A percentile compares a stretch with the other conserved stretches of the same genome.
phyloP scores from a whole-genome alignment of 345 rosid genomes.

The Salix dunnii region DNA sequence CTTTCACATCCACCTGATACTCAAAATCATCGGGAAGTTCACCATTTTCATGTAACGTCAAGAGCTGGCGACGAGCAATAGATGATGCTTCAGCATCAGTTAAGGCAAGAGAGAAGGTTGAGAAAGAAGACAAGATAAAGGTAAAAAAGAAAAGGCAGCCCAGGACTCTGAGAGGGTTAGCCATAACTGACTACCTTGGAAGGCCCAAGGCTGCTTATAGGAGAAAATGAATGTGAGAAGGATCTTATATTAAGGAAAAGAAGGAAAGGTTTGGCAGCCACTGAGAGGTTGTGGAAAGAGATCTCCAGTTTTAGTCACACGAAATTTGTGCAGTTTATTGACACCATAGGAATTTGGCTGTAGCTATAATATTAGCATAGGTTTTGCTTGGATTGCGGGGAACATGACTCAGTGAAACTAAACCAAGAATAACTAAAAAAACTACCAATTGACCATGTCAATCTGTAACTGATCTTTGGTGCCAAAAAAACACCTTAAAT shows the following conservation, averaged over 20 bases:
- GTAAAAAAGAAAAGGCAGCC: conserved; percentile 51
- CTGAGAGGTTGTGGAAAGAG: conserved; percentile 11
- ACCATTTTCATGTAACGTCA: conserved; percentile 34
- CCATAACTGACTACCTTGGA: conserved; percentile 54
- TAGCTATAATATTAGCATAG: not conserved
- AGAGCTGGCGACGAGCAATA: conserved; percentile 66
- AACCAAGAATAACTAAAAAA: not conserved
- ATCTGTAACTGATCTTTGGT: not conserved
- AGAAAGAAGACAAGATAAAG: conserved; percentile 13
- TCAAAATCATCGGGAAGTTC: conserved; percentile 39
- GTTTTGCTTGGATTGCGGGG: not conserved
- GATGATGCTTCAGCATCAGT: conserved; percentile 50
- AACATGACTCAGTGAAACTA: not conserved
- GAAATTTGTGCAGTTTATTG: not conserved
- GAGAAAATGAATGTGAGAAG: conserved; percentile 12
- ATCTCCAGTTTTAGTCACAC: conserved; percentile 10
- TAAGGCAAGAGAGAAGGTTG: conserved; percentile 40
- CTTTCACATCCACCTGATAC: conserved; percentile 29
- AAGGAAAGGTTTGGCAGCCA: conserved; percentile 16
- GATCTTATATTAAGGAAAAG: conserved; percentile 22
- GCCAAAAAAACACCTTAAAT: not conserved
- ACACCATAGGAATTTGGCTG: conserved; percentile 4
- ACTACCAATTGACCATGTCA: not conserved
- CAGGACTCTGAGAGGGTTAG: conserved; percentile 38
- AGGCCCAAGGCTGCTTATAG: conserved; percentile 75